phyloP scores from a whole-genome alignment of 2,329 filamentous ascomycete genomes.

The Ophiobolus disseminans region DNA sequence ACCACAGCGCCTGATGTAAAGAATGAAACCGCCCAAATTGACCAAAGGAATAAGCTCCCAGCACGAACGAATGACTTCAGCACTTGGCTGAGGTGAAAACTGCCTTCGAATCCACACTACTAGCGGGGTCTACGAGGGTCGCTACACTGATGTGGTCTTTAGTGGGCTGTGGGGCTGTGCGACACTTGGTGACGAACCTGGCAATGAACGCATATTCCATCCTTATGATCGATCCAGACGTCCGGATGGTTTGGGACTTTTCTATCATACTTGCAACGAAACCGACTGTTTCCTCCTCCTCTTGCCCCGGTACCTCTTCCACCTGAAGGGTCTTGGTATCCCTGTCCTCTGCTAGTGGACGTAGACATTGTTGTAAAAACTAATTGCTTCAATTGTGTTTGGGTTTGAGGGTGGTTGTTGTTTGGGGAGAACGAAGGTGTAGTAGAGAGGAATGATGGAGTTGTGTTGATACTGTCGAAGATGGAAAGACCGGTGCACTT shows the following conservation, averaged over 20 bases:
- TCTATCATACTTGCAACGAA: slow-evolving; percentile 28
- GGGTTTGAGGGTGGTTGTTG: background rate
- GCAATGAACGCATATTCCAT: slow-evolving; percentile 29
- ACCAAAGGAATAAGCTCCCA: too few species aligned
- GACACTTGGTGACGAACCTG: slow-evolving; percentile 26
- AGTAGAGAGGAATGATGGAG: background rate
- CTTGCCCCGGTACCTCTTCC: slow-evolving; percentile 32
- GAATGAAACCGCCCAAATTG: background rate
- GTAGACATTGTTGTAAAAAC: slow-evolving; percentile 23
- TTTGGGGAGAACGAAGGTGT: too few species aligned
- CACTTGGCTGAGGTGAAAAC: too few species aligned
- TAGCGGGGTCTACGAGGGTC: slow-evolving; percentile 24
- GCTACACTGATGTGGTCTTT: slow-evolving; percentile 28
- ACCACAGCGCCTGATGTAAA: background rate
- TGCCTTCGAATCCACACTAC: background rate
- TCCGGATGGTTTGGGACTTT: slow-evolving; percentile 28
- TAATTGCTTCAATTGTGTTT: background rate
- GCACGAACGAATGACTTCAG: too few species aligned
- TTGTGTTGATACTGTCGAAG: slow-evolving; percentile 8
- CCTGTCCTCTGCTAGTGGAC: slow-evolving; percentile 9
- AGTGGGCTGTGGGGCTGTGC: slow-evolving; percentile 20
- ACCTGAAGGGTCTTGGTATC: slow-evolving; percentile 23
- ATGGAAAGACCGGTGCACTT: slow-evolving; percentile 16
- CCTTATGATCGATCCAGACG: slow-evolving; percentile 25
- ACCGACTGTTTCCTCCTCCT: slow-evolving; percentile 29